Percentiles rank a stretch among this genome's conserved stretches.
Conservation (phyloP, 768 basidiomycete genomes). For the Pseudohyphozyma bogoriensis region DNA sequence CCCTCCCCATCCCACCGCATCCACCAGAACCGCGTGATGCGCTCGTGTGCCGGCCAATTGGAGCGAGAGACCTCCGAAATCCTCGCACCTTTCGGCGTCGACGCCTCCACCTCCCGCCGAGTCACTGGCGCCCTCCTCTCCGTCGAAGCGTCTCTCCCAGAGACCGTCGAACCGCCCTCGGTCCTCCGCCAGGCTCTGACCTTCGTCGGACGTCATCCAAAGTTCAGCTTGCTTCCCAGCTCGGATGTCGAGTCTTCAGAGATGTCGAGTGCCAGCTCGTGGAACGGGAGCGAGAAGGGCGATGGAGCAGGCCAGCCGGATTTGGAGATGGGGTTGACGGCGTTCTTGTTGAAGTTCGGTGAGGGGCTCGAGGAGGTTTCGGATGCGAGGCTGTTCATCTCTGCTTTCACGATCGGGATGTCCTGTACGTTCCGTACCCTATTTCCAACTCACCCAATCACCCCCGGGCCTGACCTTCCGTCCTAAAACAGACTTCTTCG, state of each 20-base stretch:
- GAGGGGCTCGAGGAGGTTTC: conserved; percentile 89
- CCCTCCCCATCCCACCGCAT: no score
- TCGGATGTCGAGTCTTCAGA: no score
- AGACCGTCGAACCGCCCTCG: conserved; percentile 21
- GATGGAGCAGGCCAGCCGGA: conserved; percentile 55
- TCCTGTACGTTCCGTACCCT: conserved; percentile 42
- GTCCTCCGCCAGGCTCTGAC: conserved; percentile 24
- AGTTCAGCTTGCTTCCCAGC: conserved; percentile 23
- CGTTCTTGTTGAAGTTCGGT: conserved; percentile 94
- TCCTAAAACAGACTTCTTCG: conserved; percentile 58
- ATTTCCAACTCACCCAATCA: no score
- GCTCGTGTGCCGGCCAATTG: conserved; percentile 89
- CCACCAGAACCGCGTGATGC: conserved; percentile 68
- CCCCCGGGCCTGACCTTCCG: conserved; percentile 34
- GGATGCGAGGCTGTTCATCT: conserved; percentile 67
- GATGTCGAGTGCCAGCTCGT: no score
- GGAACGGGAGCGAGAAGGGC: no score
- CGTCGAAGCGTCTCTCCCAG: conserved; percentile 38
- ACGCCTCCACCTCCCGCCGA: conserved; percentile 63
- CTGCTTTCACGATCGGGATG: conserved; percentile 88
- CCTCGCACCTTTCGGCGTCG: conserved; percentile 79
- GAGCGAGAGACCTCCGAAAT: conserved; percentile 86
- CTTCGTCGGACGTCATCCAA: conserved; percentile 25
- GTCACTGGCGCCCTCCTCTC: conserved; percentile 62
- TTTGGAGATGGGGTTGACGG: conserved; percentile 71